Conservation (phyloP, 495 filamentous ascomycete genomes). For the Astrothelium subdiscretum region DNA sequence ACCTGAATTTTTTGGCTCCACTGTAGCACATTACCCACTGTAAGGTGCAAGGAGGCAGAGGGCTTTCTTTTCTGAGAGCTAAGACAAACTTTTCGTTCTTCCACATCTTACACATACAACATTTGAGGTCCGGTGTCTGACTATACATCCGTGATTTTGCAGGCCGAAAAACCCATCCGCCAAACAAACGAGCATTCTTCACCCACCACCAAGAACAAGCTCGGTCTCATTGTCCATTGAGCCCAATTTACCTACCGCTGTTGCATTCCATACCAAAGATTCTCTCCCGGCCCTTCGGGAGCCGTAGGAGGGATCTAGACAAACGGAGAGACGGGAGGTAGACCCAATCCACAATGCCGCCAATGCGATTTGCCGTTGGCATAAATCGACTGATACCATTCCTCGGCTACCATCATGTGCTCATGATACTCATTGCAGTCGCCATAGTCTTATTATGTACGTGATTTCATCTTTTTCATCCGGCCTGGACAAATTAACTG, state of each 20-base stretch:
- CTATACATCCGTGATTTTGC: not conserved
- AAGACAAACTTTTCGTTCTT: constrained; percentile 1
- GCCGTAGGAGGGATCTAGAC: constrained; percentile 21
- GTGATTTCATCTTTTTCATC: constrained; percentile 23
- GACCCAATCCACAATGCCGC: constrained; percentile 26
- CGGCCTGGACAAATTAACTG: not conserved
- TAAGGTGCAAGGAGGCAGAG: not conserved
- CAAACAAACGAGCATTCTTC: not conserved
- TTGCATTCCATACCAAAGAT: not conserved
- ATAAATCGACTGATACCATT: constrained; percentile 62
- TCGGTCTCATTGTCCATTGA: not conserved
- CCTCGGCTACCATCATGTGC: constrained; percentile 95
- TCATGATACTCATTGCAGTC: constrained; percentile 93
- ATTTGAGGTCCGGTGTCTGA: not conserved
- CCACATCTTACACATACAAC: not conserved
- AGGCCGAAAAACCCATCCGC: not conserved
- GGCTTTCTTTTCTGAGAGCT: not conserved
- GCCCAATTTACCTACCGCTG: not conserved
- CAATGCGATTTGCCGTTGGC: constrained; percentile 30
- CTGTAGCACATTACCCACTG: not conserved
- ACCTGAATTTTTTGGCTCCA: not conserved
- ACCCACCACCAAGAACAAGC: not conserved
- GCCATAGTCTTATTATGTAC: constrained; percentile 91
- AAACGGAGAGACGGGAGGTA: constrained; percentile 8
- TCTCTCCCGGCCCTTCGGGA: constrained; percentile 28